These are phyloP conservation scores for Herpotrichia juniperi DNA, from an alignment of 2,329 filamentous ascomycete genomes.

Conservation along the genomic window DNA sequence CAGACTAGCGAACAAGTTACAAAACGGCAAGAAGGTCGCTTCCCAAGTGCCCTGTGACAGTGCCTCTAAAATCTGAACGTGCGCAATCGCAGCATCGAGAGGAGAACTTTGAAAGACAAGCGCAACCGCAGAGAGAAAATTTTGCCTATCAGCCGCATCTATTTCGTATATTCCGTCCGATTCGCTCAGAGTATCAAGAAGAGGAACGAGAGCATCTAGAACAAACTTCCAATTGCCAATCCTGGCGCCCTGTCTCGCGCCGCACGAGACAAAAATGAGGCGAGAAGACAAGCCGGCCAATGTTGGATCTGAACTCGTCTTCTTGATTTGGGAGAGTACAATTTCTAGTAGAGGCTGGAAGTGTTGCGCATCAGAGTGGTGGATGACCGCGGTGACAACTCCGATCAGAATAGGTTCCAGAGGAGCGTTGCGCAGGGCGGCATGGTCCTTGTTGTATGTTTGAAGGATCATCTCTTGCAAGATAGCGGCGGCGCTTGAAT, in stretches of 20 bases:
- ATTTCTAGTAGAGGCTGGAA: conserved; percentile 72
- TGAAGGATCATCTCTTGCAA: conserved; percentile 56
- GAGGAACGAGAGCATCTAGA: conserved; percentile 51
- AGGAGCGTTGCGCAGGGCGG: conserved; percentile 54
- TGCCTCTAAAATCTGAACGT: conserved; percentile 68
- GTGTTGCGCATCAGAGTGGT: conserved; percentile 77
- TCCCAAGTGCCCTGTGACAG: conserved; percentile 71
- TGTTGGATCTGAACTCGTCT: conserved; percentile 52
- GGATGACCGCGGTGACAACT: conserved; percentile 79
- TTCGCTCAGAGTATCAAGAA: conserved; percentile 45
- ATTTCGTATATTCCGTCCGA: conserved; percentile 52
- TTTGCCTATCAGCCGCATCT: conserved; percentile 25
- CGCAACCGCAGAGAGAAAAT: conserved; percentile 57
- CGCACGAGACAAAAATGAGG: conserved; percentile 72
- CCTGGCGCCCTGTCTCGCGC: conserved; percentile 80
- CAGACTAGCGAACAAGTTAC: conserved; percentile 77
- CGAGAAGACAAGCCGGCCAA: conserved; percentile 35
- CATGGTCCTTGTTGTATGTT: conserved; percentile 29
- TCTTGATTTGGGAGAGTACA: conserved; percentile 50
- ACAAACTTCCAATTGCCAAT: conserved; percentile 74
- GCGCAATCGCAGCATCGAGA: conserved; percentile 77
- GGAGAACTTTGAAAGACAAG: conserved; percentile 77
- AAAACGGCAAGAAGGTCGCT: conserved; percentile 82
- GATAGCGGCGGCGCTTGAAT: conserved; percentile 63
- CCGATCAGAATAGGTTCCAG: conserved; percentile 71